Conservation (phyloP, 208 protist genomes). For the Phytomonas francai region DNA sequence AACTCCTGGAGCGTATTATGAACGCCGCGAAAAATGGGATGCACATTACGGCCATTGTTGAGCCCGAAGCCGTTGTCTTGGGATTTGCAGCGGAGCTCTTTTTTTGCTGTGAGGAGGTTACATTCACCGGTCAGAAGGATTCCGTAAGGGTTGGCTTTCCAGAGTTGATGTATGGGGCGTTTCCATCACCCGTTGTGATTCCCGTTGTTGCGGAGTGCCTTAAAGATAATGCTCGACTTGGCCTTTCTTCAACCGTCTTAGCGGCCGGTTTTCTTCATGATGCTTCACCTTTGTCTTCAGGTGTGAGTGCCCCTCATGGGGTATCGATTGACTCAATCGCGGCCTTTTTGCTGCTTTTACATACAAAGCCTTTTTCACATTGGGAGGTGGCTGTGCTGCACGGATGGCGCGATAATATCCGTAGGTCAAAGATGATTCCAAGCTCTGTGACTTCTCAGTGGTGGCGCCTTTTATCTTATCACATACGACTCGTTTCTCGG, state of each 20-base stretch:
- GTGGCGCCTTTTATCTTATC: neutral
- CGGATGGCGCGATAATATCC: neutral
- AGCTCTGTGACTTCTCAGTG: neutral
- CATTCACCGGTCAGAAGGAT: slow-evolving; percentile 7
- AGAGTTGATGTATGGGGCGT: slow-evolving; percentile 23
- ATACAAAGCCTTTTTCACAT: neutral
- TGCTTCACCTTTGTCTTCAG: neutral
- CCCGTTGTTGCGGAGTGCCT: slow-evolving; percentile 4
- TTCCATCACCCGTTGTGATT: slow-evolving; percentile 22
- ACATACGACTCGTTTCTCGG: neutral
- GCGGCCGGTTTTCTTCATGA: neutral
- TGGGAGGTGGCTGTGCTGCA: neutral
- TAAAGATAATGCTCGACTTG: neutral
- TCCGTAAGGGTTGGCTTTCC: slow-evolving; percentile 25
- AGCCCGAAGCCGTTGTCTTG: slow-evolving; percentile 12
- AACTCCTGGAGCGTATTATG: neutral
- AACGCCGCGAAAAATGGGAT: slow-evolving; percentile 15
- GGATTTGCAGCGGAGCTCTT: slow-evolving; percentile 36
- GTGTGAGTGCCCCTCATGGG: neutral
- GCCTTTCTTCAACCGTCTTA: neutral
- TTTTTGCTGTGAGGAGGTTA: slow-evolving; percentile 19
- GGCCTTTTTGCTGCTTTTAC: neutral
- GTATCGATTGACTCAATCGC: neutral
- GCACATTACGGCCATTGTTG: slow-evolving; percentile 16
- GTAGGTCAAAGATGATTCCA: neutral